A percentile compares a stretch with the other conserved stretches of the same genome.
Evolutionary conservation across 768 basidiomycete genomes (phyloP).

Genomic region (Lactarius quietus): DNA sequence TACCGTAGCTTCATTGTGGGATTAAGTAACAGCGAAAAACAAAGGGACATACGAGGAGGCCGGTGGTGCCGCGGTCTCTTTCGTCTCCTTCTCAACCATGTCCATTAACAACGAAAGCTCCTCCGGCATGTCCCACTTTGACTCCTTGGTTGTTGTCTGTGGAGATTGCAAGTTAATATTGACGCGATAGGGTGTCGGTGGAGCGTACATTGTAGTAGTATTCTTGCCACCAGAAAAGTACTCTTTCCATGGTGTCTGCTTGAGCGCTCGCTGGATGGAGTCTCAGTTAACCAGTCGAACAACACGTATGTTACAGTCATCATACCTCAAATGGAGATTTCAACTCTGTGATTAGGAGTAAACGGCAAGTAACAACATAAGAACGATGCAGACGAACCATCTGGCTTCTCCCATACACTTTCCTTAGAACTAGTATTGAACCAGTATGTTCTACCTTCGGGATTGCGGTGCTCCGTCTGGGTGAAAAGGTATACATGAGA

Average conservation of each 20-base stretch:
- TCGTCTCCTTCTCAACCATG: conserved; percentile 76
- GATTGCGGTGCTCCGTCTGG: conserved; percentile 91
- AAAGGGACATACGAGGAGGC: conserved; percentile 1
- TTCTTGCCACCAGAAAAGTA: conserved; percentile 87
- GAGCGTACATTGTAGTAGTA: conserved; percentile 80
- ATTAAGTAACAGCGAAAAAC: neutral
- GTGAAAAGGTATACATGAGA: neutral
- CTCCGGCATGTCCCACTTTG: conserved; percentile 97
- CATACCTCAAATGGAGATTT: conserved; percentile 89
- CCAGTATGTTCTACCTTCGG: conserved; percentile 98
- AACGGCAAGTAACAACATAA: neutral
- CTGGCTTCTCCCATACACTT: conserved; percentile 98
- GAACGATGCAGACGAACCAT: conserved; percentile 50
- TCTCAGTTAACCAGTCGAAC: neutral
- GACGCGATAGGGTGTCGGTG: neutral
- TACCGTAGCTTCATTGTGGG: neutral
- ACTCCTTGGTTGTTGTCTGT: conserved; percentile 84
- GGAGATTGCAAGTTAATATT: conserved; percentile 15
- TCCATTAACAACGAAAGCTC: conserved; percentile 83
- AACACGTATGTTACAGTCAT: neutral
- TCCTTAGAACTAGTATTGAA: conserved; percentile 85
- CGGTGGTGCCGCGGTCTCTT: conserved; percentile 33
- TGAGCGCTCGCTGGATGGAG: conserved; percentile 67
- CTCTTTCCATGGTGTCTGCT: conserved; percentile 92
- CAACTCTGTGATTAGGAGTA: conserved; percentile 35